These are phyloP conservation scores for Paraconiothyrium brasiliense DNA, from an alignment of 2,329 filamentous ascomycete genomes.

Conservation along the genomic window DNA sequence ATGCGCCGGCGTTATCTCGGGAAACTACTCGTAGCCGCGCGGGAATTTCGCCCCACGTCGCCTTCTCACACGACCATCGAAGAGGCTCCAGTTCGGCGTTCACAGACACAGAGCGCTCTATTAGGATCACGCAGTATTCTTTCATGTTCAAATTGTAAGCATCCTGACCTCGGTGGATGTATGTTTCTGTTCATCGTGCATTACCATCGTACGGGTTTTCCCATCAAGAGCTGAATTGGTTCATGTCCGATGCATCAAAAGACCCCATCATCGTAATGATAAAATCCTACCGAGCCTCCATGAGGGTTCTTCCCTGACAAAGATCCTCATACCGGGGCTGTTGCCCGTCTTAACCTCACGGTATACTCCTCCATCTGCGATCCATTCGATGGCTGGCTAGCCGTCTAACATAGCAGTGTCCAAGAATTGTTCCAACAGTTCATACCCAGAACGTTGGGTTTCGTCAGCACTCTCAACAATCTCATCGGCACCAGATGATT, in stretches of 20 bases:
- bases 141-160: too few relatives aligned
- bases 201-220: too few relatives aligned
- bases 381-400: not conserved
- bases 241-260: too few relatives aligned
- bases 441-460: not conserved
- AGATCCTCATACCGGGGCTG: not conserved
- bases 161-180: too few relatives aligned
- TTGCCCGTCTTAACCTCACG: not conserved
- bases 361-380: not conserved
- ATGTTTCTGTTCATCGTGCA: too few relatives aligned
- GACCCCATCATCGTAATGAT: too few relatives aligned
- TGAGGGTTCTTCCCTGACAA: not conserved
- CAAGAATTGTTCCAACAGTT: not conserved
- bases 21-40: not conserved
- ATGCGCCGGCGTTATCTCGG: constrained; percentile 12
- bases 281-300: not conserved
- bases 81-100: not conserved
- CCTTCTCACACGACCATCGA: not conserved
- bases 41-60: not conserved
- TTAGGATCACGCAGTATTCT: too few relatives aligned
- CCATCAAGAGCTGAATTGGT: too few relatives aligned
- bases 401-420: not conserved
- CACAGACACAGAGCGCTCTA: too few relatives aligned
- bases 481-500: not conserved
- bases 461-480: not conserved